Base-by-base conservation (phyloP, 805 yeast genomes). In the Candida tibetensis region DNA sequence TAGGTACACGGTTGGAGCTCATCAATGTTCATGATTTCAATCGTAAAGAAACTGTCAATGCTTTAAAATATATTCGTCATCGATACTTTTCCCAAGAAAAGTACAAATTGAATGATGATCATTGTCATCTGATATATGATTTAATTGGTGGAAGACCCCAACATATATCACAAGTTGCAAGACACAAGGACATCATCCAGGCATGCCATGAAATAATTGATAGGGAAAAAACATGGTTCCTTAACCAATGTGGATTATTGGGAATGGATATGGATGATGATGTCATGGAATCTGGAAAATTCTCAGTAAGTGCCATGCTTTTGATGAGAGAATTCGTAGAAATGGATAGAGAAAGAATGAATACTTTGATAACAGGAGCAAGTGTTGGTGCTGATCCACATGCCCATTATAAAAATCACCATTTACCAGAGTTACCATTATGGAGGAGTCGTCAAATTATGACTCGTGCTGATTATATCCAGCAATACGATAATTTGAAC, bases 191-290 rank as follows among this genome's bases (percentile, higher is more conserved):
- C 48, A 66, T 80, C 49, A 50, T 81, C 22, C 58, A 60, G 23
- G 88, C 88, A 0, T 79, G 86, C 45, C 84, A 84, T 49, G 72
- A 70, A 42, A 69, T 86, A 23, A 84, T 86, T 40, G 93, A 86
- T 55, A 66, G 82, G 6, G 95, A 86, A 48, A 84, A 83, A 54
- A 84, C 89, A 0, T 86, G 95, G 95, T 82, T 85, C 46, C 67
- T 86, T 46, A 86, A 84, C 53, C 87, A 85, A 50, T 85, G 95
- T 59, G 93, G 88, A 0, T 62, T 86, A 10, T 59, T 86, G 7
- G 95, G 95, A 2, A 72, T 70, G 46, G 78, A 71, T 14, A 85
- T 86, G 95, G 95, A 86, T 53, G 95, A 86, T 52, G 95, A 86
- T 61, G 95, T 86, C 5, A 83, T 85, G 85, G 90, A 83, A 45